Conservation (phyloP, 106 monocot genomes). For the Gastrodia elata region DNA sequence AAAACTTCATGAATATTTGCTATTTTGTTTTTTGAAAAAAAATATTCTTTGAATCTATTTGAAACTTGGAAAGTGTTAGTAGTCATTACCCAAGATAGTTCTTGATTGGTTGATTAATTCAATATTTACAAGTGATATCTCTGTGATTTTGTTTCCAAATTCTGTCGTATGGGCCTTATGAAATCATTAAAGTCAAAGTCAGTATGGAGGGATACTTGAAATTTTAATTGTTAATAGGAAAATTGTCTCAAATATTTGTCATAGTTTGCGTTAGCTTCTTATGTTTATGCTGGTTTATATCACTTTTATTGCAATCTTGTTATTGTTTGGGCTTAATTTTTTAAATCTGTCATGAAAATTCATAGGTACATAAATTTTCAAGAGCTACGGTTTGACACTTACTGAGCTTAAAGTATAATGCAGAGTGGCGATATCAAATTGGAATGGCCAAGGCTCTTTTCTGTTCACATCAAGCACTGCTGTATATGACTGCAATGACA, state of each 20-base stretch:
- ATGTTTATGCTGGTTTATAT: not conserved
- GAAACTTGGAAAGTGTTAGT: not conserved
- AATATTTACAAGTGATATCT: not conserved
- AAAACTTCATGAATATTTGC: not conserved
- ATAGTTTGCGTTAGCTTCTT: not conserved
- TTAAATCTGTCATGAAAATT: not conserved
- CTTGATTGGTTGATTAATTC: not conserved
- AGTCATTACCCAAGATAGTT: not conserved
- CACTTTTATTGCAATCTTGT: not conserved
- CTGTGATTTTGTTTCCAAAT: constrained; percentile 3
- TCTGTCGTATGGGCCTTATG: not conserved
- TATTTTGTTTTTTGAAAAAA: not conserved
- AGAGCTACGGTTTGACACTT: not conserved
- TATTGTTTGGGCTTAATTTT: not conserved
- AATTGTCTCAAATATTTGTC: not conserved
- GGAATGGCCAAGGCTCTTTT: constrained; percentile 88
- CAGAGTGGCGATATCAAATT: constrained; percentile 74
- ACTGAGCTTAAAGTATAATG: constrained; percentile 11
- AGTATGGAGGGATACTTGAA: not conserved
- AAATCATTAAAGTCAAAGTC: not conserved
- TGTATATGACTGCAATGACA: constrained; percentile 60
- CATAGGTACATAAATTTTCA: not conserved
- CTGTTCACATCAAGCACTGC: constrained; percentile 92
- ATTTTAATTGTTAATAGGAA: not conserved
- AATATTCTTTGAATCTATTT: not conserved